These are phyloP conservation scores for Sutorius australiensis DNA, from an alignment of 768 basidiomycete genomes.

Conservation along the genomic window DNA sequence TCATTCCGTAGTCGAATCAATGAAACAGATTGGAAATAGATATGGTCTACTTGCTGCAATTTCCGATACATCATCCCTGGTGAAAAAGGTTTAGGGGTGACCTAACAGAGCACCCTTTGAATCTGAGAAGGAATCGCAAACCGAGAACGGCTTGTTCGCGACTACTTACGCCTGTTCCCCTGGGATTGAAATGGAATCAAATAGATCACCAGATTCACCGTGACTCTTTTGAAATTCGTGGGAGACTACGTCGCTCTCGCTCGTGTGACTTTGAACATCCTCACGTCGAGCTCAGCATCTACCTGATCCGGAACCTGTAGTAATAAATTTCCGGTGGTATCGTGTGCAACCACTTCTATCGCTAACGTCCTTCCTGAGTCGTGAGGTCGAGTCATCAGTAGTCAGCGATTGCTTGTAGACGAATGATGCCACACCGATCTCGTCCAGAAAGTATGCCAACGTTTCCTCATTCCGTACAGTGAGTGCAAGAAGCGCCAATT, in stretches of 20 bases:
- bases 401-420: neutral
- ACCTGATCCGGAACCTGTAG: slow-evolving; percentile 31
- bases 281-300: slow-evolving; percentile 37
- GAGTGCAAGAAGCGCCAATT: slow-evolving; percentile 37
- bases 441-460: slow-evolving; percentile 39
- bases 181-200: slow-evolving; percentile 4
- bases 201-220: slow-evolving; percentile 16
- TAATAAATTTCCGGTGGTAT: slow-evolving; percentile 12
- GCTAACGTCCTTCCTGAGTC: slow-evolving; percentile 21
- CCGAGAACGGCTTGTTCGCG: slow-evolving; percentile 3
- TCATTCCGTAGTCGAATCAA: neutral
- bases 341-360: slow-evolving; percentile 27
- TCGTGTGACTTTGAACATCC: slow-evolving; percentile 42
- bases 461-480: slow-evolving; percentile 56
- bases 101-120: slow-evolving; percentile 1
- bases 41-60: slow-evolving; percentile 2
- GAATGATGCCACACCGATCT: slow-evolving; percentile 26
- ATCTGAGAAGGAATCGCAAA: slow-evolving; percentile 8
- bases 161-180: neutral
- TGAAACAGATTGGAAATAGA: neutral
- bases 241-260: neutral
- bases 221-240: slow-evolving; percentile 1
- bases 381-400: neutral
- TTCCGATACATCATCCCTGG: neutral
- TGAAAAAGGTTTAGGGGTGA: neutral